Evolutionary conservation across 805 yeast genomes (phyloP), one percentile per base, ranked within the genome.

Genomic region (Lachancea thermotolerans): DNA sequence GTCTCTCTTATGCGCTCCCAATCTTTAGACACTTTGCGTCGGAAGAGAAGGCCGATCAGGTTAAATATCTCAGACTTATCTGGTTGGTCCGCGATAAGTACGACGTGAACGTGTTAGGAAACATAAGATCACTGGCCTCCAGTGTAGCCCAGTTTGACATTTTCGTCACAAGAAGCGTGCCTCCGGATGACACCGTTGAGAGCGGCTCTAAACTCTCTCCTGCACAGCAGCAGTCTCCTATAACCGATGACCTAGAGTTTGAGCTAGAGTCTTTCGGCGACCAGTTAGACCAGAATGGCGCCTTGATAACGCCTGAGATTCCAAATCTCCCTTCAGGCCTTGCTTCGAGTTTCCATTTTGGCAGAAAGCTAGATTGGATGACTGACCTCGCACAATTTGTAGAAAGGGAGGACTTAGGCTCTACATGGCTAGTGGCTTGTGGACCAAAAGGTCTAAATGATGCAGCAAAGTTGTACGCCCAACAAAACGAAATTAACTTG

Each of bases 1-100:
- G 91, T 1, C 73, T 84, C 10, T 79, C 89, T 0, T 74, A 74
- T 44, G 84, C 82, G 3, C 49, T 81, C 9, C 80, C 85, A 0
- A 35, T 81, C 1, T 74, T 69, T 54, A 69, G 70, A 39, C 64
- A 71, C 46, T 65, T 78, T 39, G 56, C 55, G 10, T 35, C 39
- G 15, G 39, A 42, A 4, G 58, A 59, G 29, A 53, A 50, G 9
- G 52, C 46, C 14, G 49, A 37, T 8, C 60, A 55, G 17, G 54
- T 59, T 39, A 42, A 45, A 11, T 69, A 50, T 39, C 54, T 75
- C 1, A 65, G 67, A 17, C 57, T 81, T 42, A 60, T 74, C 7
- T 83, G 91, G 91, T 65, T 79, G 17, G 65, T 77, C 0, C 64
- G 73, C 37, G 69, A 67, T 44, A 65, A 63, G 37, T 54, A 62